Base-by-base conservation (phyloP, 1,284 basidiomycete species). In the Rhodotorula glutinis region DNA sequence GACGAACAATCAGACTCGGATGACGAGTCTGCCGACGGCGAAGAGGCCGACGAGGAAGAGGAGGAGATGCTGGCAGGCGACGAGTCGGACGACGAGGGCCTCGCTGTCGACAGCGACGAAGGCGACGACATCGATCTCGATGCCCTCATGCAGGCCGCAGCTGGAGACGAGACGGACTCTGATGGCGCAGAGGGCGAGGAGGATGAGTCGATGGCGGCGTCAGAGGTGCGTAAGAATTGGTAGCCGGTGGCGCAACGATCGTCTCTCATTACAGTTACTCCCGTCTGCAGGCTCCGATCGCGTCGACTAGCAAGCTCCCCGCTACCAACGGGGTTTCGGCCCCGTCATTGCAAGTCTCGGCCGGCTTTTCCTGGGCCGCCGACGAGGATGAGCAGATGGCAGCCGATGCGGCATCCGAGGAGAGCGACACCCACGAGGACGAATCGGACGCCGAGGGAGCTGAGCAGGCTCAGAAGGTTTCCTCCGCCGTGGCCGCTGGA, bases 281-380 rank as follows among this genome's bases (percentile, higher is more conserved):
- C 14, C 17, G 14, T 8, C 25, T 30, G 43, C 63, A 71, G 69
- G 46, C 52, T 17, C 70, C 70, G 8, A 66, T 71, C 27, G 70
- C 70, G 4, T 71, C 70, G 19, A 71, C 70, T 7, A 71, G 70
- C 67, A 71, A 71, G 66, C 66, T 71, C 19, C 56, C 66, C 27
- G 25, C 46, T 1, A 43, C 65, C 23, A 53, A 51, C 17, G 49
- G 49, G n/a, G 49, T 64, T 47, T 25, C 60, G 38, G 66, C 77
- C 1, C 75, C 74, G 1, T 65, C 74, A 2, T 77, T 79, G 1
- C 74, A 80, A 0, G 77, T 83, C 23, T 77, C 83, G 33, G 70
- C 80, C 3, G 80, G 82, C 25, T 84, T 84, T 75, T 80, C 80
- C 73, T 85, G 83, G 83, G 79, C 79, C 16, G 82, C 80, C 23